Evolutionary conservation across 148 eudicot genomes (phyloP).

Genomic region (Suaeda aralocaspica): DNA sequence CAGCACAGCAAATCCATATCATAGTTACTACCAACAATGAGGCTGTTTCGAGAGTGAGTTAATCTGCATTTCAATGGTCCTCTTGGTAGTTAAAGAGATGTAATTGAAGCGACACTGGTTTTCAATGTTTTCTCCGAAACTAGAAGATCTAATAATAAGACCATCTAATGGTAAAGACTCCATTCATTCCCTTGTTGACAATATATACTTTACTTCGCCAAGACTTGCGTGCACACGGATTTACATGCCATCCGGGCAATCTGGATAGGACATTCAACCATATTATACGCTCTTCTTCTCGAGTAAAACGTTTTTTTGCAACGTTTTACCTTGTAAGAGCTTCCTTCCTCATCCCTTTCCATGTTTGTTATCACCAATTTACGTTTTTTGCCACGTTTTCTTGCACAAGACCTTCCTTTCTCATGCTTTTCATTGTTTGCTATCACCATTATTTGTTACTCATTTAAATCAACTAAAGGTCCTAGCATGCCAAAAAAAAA

Average conservation of each 20-base stretch:
- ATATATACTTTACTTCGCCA: background rate
- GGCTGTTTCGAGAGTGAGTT: background rate
- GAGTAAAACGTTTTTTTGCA: background rate
- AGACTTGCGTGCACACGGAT: constrained; percentile 5
- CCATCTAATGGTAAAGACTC: no score
- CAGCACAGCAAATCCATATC: background rate
- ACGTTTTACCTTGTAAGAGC: background rate
- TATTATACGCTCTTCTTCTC: background rate
- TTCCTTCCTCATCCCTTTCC: background rate
- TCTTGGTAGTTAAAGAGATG: background rate
- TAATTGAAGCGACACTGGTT: background rate
- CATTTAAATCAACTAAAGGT: no score
- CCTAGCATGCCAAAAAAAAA: no score
- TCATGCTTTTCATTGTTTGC: no score
- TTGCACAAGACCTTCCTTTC: no score
- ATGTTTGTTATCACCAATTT: background rate
- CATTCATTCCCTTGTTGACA: background rate
- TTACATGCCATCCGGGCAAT: background rate
- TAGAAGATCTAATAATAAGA: background rate
- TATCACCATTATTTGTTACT: no score
- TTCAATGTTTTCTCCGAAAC: background rate
- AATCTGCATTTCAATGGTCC: background rate
- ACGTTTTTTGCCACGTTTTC: no score
- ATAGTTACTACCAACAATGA: background rate
- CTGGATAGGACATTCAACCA: background rate